Evolutionary conservation across 2,329 filamentous ascomycete genomes (phyloP), one percentile per base, ranked within the genome.

Genomic region (Fusarium udum): DNA sequence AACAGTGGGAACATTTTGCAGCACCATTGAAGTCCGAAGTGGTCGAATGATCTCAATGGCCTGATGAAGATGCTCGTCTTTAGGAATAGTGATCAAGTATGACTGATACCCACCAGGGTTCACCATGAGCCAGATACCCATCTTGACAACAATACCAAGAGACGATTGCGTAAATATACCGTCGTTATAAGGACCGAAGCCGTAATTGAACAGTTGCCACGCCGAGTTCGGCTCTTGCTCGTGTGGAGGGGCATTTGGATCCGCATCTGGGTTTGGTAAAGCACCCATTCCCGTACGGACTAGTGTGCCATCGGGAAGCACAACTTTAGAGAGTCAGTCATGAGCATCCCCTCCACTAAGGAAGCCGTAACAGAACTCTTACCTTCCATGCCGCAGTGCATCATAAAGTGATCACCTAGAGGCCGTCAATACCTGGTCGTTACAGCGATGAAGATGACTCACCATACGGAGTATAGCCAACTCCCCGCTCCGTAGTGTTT

Each of bases 1-100:
- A 1, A 76, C 51, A 7, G 74, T 76, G 1, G 74, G 74, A 0
- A 76, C 74, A 24, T 76, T 76, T 20, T 76, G 74, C 3, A 76
- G 28, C 0, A 75, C 69, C 74, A 76, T 76, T 6, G 72, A 69
- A 12, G 71, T 68, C 6, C 72, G 46, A 16, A 76, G 69, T 1
- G 74, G 74, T 7, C 74, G 42, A 16, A 76, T 76, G 3, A 75
- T 72, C 43, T 76, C 74, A 11, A 76, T 59, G 7, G 71, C 71
- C 7, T 75, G 63, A 22, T 75, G 66, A 7, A 77, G 66, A 14
- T 77, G 72, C 9, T 77, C 67, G 1, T 77, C 74, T 13, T 56
- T 59, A 3, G 74, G 75, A 11, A 76, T 53, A 2, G 74, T 76
- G 7, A 76, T 75, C 16, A 76, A 24, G 11, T 76, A 76, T 2